phyloP scores from a whole-genome alignment of 305 asterid species.

The Striga hermonthica region DNA sequence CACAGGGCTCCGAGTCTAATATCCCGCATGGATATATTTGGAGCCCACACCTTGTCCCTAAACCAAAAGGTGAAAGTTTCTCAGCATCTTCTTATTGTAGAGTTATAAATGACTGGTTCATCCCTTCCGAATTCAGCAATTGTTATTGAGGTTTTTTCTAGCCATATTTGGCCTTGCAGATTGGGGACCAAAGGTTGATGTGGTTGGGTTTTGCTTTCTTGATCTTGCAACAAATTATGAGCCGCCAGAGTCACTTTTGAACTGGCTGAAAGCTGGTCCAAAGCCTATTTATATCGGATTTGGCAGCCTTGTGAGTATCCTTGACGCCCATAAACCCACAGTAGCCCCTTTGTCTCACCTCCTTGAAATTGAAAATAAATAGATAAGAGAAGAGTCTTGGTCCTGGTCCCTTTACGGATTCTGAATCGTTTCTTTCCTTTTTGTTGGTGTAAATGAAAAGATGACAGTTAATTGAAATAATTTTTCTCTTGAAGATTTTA shows the following conservation, averaged over 20 bases:
- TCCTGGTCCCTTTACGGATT: conserved; percentile 3
- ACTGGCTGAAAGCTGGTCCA: conserved; percentile 74
- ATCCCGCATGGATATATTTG: conserved; percentile 82
- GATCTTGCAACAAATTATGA: conserved; percentile 79
- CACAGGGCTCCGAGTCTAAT: conserved; percentile 61
- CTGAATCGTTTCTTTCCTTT: not conserved
- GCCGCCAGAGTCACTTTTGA: conserved; percentile 62
- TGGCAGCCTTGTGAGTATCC: conserved; percentile 75
- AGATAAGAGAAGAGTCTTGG: conserved; percentile 2
- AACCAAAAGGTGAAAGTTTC: conserved; percentile 64
- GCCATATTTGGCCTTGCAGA: conserved; percentile 32
- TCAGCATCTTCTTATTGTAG: conserved; percentile 2
- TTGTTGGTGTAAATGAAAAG: not conserved
- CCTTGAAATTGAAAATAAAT: conserved; percentile 1
- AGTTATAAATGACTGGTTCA: not conserved
- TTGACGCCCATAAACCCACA: conserved; percentile 21
- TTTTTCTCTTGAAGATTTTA: conserved; percentile 5
- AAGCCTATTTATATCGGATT: conserved; percentile 79
- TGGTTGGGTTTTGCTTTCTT: conserved; percentile 84
- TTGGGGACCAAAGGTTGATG: conserved; percentile 76
- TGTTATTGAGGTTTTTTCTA: conserved; percentile 26
- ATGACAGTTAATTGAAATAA: not conserved
- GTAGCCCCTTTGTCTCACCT: not conserved
- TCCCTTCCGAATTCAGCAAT: not conserved
- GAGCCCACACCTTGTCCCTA: conserved; percentile 91